A percentile compares a stretch with the other conserved stretches of the same genome.
phyloP scores from a whole-genome alignment of 805 yeast genomes.

The Yarrowia keelungensis region DNA sequence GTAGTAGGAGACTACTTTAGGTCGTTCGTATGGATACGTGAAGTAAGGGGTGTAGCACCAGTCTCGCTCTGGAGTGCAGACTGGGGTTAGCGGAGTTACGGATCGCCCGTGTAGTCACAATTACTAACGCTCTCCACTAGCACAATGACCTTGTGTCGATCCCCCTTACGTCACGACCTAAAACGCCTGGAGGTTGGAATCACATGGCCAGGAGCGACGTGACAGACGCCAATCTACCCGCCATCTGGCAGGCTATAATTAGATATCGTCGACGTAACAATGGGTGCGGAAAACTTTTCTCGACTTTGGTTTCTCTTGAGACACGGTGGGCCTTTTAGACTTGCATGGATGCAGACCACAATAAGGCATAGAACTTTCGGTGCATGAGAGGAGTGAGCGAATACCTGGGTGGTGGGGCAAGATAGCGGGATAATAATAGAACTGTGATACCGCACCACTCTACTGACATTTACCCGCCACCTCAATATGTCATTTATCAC shows the following conservation, averaged over 20 bases:
- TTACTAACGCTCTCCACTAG: not conserved
- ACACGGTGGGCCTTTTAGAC: constrained; percentile 24
- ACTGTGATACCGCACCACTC: too few species aligned
- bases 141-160: not conserved
- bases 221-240: constrained; percentile 1
- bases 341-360: constrained; percentile 7
- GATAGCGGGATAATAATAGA: too few species aligned
- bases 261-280: not conserved
- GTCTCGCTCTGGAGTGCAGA: too few species aligned
- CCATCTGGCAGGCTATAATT: constrained; percentile 12
- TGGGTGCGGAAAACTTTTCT: constrained; percentile 8
- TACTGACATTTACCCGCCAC: too few species aligned
- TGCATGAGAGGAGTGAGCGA: not conserved
- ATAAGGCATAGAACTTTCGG: not conserved
- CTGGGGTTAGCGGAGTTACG: too few species aligned
- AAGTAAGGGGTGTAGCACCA: too few species aligned
- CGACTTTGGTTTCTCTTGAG: not conserved
- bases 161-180: not conserved
- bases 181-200: not conserved
- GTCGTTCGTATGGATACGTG: too few species aligned
- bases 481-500: too few species aligned
- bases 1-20: too few species aligned
- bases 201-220: not conserved
- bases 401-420: not conserved
- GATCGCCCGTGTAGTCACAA: not conserved